These are phyloP conservation scores for Nyssa sinensis DNA, from an alignment of 148 eudicot genomes.

Conservation along the genomic window DNA sequence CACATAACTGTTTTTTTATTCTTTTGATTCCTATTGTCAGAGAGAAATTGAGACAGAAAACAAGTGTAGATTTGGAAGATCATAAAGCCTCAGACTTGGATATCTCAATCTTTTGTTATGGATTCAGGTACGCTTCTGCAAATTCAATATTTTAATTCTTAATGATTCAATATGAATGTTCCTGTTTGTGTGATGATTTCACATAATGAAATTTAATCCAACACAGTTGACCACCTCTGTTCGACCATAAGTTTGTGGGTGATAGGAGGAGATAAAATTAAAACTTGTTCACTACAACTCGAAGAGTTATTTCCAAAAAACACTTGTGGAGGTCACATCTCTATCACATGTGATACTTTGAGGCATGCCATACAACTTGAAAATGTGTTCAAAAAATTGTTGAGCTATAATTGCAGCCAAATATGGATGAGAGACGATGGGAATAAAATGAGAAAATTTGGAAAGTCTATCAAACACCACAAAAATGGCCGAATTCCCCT, in stretches of 20 bases:
- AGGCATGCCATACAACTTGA: background rate
- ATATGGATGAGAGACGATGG: background rate
- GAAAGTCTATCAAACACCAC: conserved; percentile 1
- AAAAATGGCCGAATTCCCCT: background rate
- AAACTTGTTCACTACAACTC: background rate
- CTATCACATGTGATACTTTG: background rate
- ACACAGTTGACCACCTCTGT: background rate
- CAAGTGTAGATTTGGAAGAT: no score
- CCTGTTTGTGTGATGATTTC: no score
- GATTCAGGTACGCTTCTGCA: no score
- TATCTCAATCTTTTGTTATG: no score
- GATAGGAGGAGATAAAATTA: background rate
- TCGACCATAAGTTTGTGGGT: conserved; percentile 3
- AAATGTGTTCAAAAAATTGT: background rate
- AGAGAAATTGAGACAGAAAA: no score
- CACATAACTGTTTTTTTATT: no score
- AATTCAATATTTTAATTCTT: no score
- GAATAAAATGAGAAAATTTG: background rate
- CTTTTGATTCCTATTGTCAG: no score
- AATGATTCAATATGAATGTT: no score
- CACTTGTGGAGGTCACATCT: background rate
- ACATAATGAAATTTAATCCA: no score
- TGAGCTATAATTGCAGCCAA: background rate
- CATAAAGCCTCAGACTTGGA: no score
- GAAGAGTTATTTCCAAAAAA: background rate